Evolutionary conservation across 495 filamentous ascomycete species (phyloP).

Genomic region (Lichenothelia convexa): DNA sequence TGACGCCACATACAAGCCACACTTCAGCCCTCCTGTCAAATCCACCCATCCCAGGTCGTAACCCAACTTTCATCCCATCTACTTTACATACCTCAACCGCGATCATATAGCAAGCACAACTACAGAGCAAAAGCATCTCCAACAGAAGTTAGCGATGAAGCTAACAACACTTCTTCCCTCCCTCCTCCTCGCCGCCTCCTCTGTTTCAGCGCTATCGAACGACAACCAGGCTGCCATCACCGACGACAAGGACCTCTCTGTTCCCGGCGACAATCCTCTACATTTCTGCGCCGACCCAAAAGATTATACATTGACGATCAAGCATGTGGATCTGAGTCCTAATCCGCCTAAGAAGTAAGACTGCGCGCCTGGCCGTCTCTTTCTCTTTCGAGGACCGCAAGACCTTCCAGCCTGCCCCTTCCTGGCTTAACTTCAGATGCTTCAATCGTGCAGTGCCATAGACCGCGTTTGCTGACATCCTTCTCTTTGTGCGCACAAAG

Average conservation of each 20-base stretch:
- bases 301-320: conserved; percentile 47
- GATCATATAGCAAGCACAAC: too few relatives aligned
- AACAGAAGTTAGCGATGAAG: too few relatives aligned
- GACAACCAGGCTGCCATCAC: conserved; percentile 7
- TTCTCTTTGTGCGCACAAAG: conserved; percentile 31
- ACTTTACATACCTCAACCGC: too few relatives aligned
- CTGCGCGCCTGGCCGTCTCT: background rate
- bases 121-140: too few relatives aligned
- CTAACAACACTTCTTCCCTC: conserved; percentile 10
- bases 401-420: too few relatives aligned
- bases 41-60: too few relatives aligned
- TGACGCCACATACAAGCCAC: too few relatives aligned
- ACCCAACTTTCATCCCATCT: too few relatives aligned
- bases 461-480: background rate
- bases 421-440: too few relatives aligned
- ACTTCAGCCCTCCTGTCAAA: too few relatives aligned
- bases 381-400: background rate
- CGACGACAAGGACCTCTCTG: conserved; percentile 18
- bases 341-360: conserved; percentile 82
- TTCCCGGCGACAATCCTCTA: conserved; percentile 63
- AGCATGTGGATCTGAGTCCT: conserved; percentile 60
- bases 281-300: conserved; percentile 49
- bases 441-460: background rate
- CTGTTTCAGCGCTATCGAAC: conserved; percentile 9
- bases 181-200: conserved; percentile 12